Conservation (phyloP, 1,139 yeast species). For the Hemisphaericaspora xylofermentans region DNA sequence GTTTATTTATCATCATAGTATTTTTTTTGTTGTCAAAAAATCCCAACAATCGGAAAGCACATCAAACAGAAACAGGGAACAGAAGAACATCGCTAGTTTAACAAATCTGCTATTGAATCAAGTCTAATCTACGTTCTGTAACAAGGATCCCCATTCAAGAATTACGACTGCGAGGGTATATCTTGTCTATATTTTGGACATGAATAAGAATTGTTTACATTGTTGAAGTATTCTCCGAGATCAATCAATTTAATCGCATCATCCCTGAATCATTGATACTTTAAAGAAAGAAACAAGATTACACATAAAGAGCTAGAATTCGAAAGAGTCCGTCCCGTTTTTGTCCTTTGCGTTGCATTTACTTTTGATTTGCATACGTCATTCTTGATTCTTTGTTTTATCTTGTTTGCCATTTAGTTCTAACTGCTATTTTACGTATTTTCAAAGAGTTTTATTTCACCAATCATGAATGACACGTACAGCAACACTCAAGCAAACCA, state of each 20-base stretch:
- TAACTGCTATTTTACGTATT: too few relatives aligned
- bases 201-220: not conserved
- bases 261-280: too few relatives aligned
- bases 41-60: not conserved
- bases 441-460: not conserved
- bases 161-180: not conserved
- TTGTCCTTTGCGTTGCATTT: too few relatives aligned
- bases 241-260: not conserved
- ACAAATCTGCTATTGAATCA: not conserved
- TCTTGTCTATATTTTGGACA: not conserved
- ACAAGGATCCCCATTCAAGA: not conserved
- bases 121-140: not conserved
- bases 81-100: not conserved
- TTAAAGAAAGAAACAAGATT: too few relatives aligned
- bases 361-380: not conserved
- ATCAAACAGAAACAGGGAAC: not conserved
- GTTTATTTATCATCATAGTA: not conserved
- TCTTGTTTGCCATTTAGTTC: not conserved
- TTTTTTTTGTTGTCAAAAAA: not conserved
- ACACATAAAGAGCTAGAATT: too few relatives aligned
- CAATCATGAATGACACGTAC: constrained; percentile 14
- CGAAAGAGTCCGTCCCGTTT: too few relatives aligned
- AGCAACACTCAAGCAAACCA: constrained; percentile 9
- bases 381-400: constrained; percentile 3
- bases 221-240: not conserved